Conservation (phyloP, 116 monocot genomes). For the Dioscorea cayenensis region DNA sequence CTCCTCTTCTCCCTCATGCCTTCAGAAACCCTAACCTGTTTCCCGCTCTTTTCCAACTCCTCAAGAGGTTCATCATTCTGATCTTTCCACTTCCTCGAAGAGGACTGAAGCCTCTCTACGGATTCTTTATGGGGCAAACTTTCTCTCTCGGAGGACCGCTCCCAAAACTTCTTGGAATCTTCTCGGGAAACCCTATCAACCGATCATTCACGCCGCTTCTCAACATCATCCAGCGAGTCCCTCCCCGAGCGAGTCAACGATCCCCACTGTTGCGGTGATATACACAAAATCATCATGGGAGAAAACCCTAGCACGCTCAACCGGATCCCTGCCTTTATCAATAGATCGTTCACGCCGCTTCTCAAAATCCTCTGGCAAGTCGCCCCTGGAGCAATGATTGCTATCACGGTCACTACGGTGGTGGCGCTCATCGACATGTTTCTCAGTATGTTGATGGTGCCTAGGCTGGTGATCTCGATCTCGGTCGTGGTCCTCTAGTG, state of each 20-base stretch:
- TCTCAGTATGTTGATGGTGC: conserved; percentile 2
- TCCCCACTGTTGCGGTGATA: not conserved
- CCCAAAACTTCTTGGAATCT: not conserved
- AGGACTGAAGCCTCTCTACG: conserved; percentile 13
- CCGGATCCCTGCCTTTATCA: not conserved
- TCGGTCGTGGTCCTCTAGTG: not conserved
- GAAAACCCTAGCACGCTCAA: no score
- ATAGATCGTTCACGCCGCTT: conserved; percentile 4
- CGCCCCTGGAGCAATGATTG: not conserved
- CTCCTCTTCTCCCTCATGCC: conserved; percentile 13
- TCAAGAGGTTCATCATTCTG: conserved; percentile 20
- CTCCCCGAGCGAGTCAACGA: not conserved
- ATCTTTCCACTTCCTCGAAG: conserved; percentile 51
- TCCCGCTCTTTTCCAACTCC: conserved; percentile 11
- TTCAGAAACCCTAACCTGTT: conserved; percentile 30
- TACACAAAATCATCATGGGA: no score
- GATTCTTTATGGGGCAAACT: conserved; percentile 1
- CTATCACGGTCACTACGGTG: conserved; percentile 1
- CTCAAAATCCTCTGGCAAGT: not conserved
- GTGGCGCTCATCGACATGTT: conserved; percentile 4
- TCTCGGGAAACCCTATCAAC: not conserved
- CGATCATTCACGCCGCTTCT: conserved; percentile 4
- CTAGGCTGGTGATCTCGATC: conserved; percentile 16
- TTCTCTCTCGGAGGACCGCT: not conserved
- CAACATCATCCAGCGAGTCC: not conserved